Conservation (phyloP, 2,329 filamentous ascomycete genomes). For the Monilinia fructigena region DNA sequence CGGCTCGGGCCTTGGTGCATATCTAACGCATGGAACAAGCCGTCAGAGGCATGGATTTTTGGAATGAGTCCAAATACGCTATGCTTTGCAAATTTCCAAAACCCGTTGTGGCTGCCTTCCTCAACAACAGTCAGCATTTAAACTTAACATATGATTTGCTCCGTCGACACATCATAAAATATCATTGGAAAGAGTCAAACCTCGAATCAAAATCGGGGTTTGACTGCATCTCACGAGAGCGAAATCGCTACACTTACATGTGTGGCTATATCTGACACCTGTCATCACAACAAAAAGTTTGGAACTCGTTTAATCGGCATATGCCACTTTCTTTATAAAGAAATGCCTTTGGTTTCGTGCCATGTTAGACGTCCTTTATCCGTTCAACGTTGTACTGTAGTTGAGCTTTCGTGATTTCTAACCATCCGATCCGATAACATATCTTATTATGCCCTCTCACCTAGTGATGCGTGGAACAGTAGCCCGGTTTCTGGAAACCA, state of each 20-base stretch:
- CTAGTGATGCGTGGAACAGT: background rate
- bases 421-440: background rate
- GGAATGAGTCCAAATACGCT: background rate
- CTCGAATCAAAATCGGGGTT: background rate
- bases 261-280: conserved; percentile 1
- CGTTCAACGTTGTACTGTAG: conserved; percentile 2
- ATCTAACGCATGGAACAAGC: background rate
- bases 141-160: background rate
- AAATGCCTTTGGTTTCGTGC: background rate
- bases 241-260: background rate
- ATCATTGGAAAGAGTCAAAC: too few species aligned
- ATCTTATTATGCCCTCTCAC: background rate
- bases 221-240: background rate
- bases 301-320: background rate
- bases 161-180: background rate
- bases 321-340: background rate
- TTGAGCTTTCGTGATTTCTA: background rate
- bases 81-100: background rate
- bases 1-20: background rate
- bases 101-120: conserved; percentile 7
- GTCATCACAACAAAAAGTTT: background rate
- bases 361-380: background rate
- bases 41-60: background rate
- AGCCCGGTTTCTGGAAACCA: conserved; percentile 6
- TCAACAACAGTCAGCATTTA: background rate